Evolutionary conservation across 148 eudicot genomes (phyloP), one percentile per base, ranked within the genome.

Genomic region (Nyssa sinensis): DNA sequence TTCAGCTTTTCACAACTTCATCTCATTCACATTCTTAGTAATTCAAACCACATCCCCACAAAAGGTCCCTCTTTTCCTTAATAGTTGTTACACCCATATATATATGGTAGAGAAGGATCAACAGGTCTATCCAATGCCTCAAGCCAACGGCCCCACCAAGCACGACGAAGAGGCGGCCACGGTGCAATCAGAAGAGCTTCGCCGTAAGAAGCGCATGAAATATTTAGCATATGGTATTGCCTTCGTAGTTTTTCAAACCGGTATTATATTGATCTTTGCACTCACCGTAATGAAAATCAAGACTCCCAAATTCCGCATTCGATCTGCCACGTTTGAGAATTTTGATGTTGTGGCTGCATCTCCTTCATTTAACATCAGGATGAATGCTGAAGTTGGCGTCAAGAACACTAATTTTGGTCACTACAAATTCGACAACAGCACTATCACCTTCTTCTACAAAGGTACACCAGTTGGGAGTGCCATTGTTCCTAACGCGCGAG

Each of bases 241-340:
- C 49, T 71, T 71, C n/a, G 61, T n/a, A 0, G 14, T 78, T 0
- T 78, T 73, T 28, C 81, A 78, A 55, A 32, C 19, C 17, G 73
- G 24, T 13, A 51, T 75, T 16, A 75, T 75, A 24, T 3, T 28
- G 1, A 0, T 57, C 14, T 58, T 75, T 31, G 41, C 67, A 33
- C 49, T 69, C 13, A 77, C 80, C 33, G 39, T 77, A 2, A 33
- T 77, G 63, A 70, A 69, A 28, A 13, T 77, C 62, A 34, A 23
- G 3, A 70, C 80, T n/a, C 80, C 80, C 9, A 77, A 64, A 14
- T 77, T 62, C 58, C 74, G 75, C 27, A 41, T 77, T 3, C 34
- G 21, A 2, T 64, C 70, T n/a, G 69, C 80, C 37, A 27, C 19
- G 0, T 65, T 75, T 23, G 66, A 75, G 25, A 35, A 8, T 37